phyloP scores from a whole-genome alignment of 306 rosid species.

The Hylodesmum podocarpum region DNA sequence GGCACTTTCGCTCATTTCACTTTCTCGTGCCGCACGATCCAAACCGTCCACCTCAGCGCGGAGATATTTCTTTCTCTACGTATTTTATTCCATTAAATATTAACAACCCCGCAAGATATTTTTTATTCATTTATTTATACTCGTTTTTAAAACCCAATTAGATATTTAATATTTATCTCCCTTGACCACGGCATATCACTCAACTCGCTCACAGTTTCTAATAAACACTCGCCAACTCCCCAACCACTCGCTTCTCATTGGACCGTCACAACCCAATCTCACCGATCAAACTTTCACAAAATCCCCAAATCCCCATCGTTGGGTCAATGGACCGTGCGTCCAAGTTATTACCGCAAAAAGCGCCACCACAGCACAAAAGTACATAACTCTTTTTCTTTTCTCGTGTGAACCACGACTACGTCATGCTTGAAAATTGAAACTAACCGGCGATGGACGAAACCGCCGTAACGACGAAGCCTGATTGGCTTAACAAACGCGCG shows the following conservation, averaged over 20 bases:
- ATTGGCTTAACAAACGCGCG: not conserved
- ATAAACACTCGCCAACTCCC: not conserved
- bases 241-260: not conserved
- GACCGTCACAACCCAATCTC: not conserved
- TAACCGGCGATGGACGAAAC: conserved; percentile 22
- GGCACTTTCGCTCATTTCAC: not conserved
- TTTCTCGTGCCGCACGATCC: conserved; percentile 1
- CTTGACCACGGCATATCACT: not conserved
- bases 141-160: not conserved
- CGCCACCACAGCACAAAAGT: not conserved
- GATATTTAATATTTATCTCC: not conserved
- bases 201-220: not conserved
- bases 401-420: not conserved
- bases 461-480: not conserved
- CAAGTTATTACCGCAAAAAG: not conserved
- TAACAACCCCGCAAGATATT: not conserved
- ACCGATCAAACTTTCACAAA: not conserved
- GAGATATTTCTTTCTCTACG: conserved; percentile 7
- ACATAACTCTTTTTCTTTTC: not conserved
- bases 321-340: not conserved
- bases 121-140: not conserved
- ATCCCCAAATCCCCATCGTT: not conserved
- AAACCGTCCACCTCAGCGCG: not conserved
- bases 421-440: not conserved
- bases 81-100: not conserved